Base-by-base conservation (phyloP, 2,329 filamentous ascomycete species). In the Magnaporthiopsis incrustans region DNA sequence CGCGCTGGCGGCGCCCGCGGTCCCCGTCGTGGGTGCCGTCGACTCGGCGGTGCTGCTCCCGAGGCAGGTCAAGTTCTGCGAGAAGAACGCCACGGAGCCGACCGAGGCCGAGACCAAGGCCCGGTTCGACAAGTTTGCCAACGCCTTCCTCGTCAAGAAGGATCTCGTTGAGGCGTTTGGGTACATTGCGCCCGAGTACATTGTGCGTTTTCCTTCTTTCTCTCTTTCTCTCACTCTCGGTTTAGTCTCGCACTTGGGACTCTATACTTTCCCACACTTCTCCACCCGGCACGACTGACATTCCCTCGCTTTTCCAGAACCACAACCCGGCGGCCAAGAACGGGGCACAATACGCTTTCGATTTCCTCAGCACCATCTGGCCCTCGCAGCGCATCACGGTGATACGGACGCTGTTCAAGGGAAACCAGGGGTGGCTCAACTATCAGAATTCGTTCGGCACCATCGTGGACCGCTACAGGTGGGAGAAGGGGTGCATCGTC, bases 281-380 rank as follows among this genome's bases (percentile, higher is more conserved):
- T 8, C 33, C 33, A 8, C 7, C 33, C 7, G 33, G 33, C 33
- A 10, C 33, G 5, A 35, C 33, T 35, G 33, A 12, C 33, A 12
- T 10, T 10, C 18, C n/a, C 1, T 53, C 11, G 44, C n/a, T 5
- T 10, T 5, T 3, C 12, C 60, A 70, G 68, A 71, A 71, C 62
- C 69, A 71, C 61, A 71, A 69, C 60, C 66, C 65, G 22, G 12
- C 64, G n/a, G 69, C 68, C 2, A 57, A 67, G 61, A 68, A 71
- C 33, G 69, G 70, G 15, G 67, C 69, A 11, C 67, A 68, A 25
- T 67, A 67, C 32, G 70, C 69, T 3, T 67, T 69, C 35, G 63
- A 68, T 57, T 64, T 72, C 35, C 69, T 72, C 14, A 67, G 64
- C 26, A 69, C 70, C 4, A 66, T 71, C 60, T 72, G 70, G 70